Evolutionary conservation across 176 grass and related monocot genomes (phyloP).

Genomic region (Phragmites australis): DNA sequence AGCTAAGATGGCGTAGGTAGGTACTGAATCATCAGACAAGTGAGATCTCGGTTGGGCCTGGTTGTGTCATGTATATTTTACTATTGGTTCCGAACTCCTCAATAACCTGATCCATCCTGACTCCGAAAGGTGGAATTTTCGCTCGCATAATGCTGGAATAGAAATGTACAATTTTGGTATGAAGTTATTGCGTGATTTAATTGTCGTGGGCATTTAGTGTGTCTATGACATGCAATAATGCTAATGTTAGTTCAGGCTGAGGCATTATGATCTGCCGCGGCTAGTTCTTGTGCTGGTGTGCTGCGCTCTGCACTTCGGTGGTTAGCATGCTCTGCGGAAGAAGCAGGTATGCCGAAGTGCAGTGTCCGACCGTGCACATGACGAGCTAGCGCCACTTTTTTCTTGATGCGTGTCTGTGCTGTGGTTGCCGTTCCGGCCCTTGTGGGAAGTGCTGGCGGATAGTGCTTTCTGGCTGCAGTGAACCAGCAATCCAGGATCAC

Average conservation of each 20-base stretch:
- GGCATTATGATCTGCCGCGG: background rate
- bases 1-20: slow-evolving; percentile 28
- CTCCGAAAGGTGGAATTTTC: slow-evolving; percentile 23
- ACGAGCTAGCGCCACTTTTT: background rate
- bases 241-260: background rate
- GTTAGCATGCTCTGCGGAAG: background rate
- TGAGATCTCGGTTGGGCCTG: background rate
- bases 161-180: slow-evolving; percentile 47
- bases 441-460: no score
- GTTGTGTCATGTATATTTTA: slow-evolving; percentile 13
- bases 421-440: no score
- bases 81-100: background rate
- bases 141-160: slow-evolving; percentile 18
- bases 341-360: background rate
- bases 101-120: slow-evolving; percentile 27
- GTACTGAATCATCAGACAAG: background rate
- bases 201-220: background rate
- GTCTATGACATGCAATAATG: background rate
- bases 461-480: background rate
- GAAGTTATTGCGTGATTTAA: slow-evolving; percentile 1
- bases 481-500: background rate
- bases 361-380: background rate
- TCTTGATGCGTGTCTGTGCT: background rate
- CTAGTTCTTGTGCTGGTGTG: background rate
- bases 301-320: background rate